These are phyloP conservation scores for Beauveria caledonica DNA, from an alignment of 2,329 filamentous ascomycete genomes.

Conservation along the genomic window DNA sequence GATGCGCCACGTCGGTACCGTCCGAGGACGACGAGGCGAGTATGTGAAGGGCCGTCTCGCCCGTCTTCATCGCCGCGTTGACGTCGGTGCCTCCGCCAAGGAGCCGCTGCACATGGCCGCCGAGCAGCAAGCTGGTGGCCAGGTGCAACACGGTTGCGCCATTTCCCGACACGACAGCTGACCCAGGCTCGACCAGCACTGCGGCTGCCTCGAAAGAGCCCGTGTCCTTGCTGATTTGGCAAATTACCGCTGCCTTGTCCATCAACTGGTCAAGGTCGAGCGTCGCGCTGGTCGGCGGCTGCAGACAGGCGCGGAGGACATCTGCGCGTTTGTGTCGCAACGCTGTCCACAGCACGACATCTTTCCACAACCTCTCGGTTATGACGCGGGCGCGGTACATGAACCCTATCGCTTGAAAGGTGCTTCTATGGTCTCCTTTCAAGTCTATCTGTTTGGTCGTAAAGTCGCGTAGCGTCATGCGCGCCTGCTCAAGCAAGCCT, in stretches of 20 bases:
- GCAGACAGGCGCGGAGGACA: neutral
- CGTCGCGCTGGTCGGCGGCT: neutral
- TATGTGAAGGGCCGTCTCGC: neutral
- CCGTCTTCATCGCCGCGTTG: neutral
- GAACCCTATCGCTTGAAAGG: neutral
- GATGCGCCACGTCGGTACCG: neutral
- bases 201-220: neutral
- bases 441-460: neutral
- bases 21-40: neutral
- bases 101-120: neutral
- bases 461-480: neutral
- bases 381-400: neutral
- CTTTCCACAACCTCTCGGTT: neutral
- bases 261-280: neutral
- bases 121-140: neutral
- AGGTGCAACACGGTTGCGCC: neutral
- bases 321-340: neutral
- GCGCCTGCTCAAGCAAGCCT: neutral
- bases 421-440: neutral
- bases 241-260: neutral
- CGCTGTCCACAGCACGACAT: neutral
- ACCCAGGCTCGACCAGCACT: neutral
- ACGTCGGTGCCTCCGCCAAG: neutral
- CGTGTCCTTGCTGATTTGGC: neutral
- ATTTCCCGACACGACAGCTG: neutral